These are phyloP conservation scores for Xylona heveae DNA, from an alignment of 495 filamentous ascomycete genomes.

Conservation along the genomic window DNA sequence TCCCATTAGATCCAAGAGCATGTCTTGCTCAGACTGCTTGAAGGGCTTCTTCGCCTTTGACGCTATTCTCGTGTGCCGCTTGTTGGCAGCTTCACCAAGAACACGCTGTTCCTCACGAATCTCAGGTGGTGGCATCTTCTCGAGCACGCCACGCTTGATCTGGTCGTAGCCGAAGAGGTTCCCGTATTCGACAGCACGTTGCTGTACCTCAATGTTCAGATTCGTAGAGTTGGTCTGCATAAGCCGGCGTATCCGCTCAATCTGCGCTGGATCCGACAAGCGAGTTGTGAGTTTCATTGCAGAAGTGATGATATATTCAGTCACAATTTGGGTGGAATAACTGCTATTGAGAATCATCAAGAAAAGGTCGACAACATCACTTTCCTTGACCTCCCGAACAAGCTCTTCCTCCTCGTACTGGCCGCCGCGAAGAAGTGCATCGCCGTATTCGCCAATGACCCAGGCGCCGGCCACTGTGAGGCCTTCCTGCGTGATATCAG, in stretches of 20 bases:
- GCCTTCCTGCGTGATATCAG: slow-evolving; percentile 92
- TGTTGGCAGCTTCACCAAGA: slow-evolving; percentile 68
- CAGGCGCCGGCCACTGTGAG: slow-evolving; percentile 86
- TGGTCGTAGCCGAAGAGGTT: slow-evolving; percentile 83
- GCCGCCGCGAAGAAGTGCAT: slow-evolving; percentile 66
- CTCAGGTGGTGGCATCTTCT: slow-evolving; percentile 93
- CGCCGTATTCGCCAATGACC: slow-evolving; percentile 95
- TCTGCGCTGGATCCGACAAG: slow-evolving; percentile 57
- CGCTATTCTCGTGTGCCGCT: slow-evolving; percentile 47
- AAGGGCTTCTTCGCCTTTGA: slow-evolving; percentile 49
- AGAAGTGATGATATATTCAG: slow-evolving; percentile 88
- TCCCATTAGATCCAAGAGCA: slow-evolving; percentile 82
- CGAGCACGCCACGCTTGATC: slow-evolving; percentile 72
- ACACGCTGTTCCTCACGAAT: slow-evolving; percentile 87
- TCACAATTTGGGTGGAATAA: slow-evolving; percentile 71
- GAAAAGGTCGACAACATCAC: slow-evolving; percentile 79
- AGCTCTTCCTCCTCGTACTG: slow-evolving; percentile 92
- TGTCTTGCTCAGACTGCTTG: slow-evolving; percentile 74
- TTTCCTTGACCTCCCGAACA: slow-evolving; percentile 73
- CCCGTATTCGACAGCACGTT: slow-evolving; percentile 81
- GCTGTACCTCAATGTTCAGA: slow-evolving; percentile 86
- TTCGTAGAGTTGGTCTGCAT: slow-evolving; percentile 55
- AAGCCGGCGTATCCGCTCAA: slow-evolving; percentile 64
- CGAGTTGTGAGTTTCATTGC: slow-evolving; percentile 90
- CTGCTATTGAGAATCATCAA: slow-evolving; percentile 79